Conservation (phyloP, 208 protist genomes). For the Porcisia hertigi region DNA sequence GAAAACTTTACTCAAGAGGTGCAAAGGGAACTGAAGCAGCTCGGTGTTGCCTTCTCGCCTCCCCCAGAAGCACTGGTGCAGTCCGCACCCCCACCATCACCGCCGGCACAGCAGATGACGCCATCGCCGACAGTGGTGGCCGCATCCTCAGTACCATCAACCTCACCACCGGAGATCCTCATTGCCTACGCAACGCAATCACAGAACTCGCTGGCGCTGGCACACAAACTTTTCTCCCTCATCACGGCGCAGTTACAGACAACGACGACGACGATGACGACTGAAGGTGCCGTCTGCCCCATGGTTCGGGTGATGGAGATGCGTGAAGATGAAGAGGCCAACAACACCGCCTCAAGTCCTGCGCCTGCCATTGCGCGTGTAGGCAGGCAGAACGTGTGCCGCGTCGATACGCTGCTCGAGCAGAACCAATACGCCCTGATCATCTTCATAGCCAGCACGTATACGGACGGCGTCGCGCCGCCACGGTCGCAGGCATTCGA, state of each 20-base stretch:
- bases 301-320: constrained; percentile 32
- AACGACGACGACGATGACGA: not conserved
- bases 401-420: constrained; percentile 60
- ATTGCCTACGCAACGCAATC: constrained; percentile 74
- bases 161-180: constrained; percentile 36
- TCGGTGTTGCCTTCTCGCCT: not conserved
- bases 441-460: constrained; percentile 83
- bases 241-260: constrained; percentile 30
- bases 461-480: constrained; percentile 73
- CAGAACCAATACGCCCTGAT: constrained; percentile 40
- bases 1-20: constrained; percentile 6
- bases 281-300: constrained; percentile 3
- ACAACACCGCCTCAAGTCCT: not conserved
- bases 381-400: constrained; percentile 18
- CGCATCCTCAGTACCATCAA: not conserved
- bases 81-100: not conserved
- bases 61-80: not conserved
- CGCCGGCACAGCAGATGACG: not conserved
- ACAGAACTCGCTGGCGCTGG: constrained; percentile 54
- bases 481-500: constrained; percentile 68
- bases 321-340: constrained; percentile 19
- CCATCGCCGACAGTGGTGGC: not conserved
- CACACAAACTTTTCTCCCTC: constrained; percentile 64
- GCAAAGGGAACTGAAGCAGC: constrained; percentile 10
- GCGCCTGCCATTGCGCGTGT: not conserved